A percentile compares a stretch with the other conserved stretches of the same genome.
These are phyloP conservation scores for Lepidopterella palustris DNA, from an alignment of 495 filamentous ascomycete species.

Conservation along the genomic window DNA sequence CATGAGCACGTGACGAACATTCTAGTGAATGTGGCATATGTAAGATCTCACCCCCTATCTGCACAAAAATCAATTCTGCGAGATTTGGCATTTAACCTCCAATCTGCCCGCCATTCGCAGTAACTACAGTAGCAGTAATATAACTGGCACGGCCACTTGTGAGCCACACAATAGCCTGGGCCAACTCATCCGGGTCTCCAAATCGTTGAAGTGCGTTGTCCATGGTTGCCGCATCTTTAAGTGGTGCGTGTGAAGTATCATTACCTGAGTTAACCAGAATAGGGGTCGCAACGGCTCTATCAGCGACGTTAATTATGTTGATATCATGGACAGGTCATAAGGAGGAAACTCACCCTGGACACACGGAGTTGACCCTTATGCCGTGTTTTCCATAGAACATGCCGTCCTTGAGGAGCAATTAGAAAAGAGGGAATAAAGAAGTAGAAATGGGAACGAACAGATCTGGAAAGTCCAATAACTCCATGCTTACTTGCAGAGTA, in stretches of 20 bases:
- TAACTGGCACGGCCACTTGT: background rate
- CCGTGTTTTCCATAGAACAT: background rate
- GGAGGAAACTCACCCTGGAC: too few relatives aligned
- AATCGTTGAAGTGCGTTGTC: background rate
- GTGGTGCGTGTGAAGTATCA: background rate
- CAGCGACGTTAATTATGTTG: background rate
- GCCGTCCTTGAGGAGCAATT: background rate
- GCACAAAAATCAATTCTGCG: too few relatives aligned
- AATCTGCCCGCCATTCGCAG: background rate
- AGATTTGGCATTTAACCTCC: background rate
- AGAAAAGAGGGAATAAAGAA: too few relatives aligned
- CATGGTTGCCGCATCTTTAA: background rate
- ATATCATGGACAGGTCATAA: too few relatives aligned
- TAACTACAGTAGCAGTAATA: background rate
- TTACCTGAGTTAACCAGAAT: background rate
- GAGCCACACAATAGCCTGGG: background rate
- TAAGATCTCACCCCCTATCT: too few relatives aligned
- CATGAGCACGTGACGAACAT: too few relatives aligned
- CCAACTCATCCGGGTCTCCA: background rate
- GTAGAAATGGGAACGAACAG: background rate
- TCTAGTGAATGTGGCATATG: too few relatives aligned
- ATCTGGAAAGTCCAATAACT: background rate
- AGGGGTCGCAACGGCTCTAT: background rate
- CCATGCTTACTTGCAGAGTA: background rate
- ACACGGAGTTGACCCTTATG: too few relatives aligned